phyloP scores from a whole-genome alignment of 495 filamentous ascomycete species.

The Talaromyces borbonicus region DNA sequence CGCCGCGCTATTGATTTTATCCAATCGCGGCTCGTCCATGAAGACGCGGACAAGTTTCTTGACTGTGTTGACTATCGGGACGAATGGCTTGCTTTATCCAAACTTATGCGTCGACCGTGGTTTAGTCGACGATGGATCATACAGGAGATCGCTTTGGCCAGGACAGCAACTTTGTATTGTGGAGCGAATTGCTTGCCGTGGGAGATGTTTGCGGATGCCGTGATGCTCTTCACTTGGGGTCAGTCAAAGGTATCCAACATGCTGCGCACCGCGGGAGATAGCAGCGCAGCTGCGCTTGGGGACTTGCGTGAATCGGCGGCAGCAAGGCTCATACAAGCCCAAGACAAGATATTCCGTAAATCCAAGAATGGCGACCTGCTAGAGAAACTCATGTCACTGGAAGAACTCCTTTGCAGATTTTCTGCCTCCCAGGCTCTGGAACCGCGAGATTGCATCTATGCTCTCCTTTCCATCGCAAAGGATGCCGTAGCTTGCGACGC shows the following conservation, averaged over 20 bases:
- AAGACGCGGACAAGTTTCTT: not conserved
- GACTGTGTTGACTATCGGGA: not conserved
- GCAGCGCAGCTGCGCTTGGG: not conserved
- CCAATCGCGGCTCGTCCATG: not conserved
- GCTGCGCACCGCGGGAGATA: not conserved
- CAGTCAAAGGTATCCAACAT: not conserved
- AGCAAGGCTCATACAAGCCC: not conserved
- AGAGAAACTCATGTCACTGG: conserved; percentile 1
- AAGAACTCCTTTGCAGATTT: conserved; percentile 1
- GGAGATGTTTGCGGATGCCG: conserved; percentile 3
- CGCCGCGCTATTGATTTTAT: conserved; percentile 2
- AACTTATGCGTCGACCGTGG: not conserved
- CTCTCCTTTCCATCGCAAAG: not conserved
- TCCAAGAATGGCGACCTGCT: not conserved
- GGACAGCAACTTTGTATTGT: conserved; percentile 3
- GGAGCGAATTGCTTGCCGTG: not conserved
- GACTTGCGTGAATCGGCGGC: conserved; percentile 3
- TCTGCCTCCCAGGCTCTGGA: not conserved
- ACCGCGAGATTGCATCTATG: conserved; percentile 4
- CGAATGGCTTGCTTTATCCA: conserved; percentile 4
- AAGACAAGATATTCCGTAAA: conserved; percentile 4
- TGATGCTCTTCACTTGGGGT: conserved; percentile 1
- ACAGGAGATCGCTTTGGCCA: conserved; percentile 5
- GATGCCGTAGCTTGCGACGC: not conserved
- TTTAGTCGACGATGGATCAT: conserved; percentile 7